Conservation (phyloP, 2,329 filamentous ascomycete genomes). For the Xylariales sp. region DNA sequence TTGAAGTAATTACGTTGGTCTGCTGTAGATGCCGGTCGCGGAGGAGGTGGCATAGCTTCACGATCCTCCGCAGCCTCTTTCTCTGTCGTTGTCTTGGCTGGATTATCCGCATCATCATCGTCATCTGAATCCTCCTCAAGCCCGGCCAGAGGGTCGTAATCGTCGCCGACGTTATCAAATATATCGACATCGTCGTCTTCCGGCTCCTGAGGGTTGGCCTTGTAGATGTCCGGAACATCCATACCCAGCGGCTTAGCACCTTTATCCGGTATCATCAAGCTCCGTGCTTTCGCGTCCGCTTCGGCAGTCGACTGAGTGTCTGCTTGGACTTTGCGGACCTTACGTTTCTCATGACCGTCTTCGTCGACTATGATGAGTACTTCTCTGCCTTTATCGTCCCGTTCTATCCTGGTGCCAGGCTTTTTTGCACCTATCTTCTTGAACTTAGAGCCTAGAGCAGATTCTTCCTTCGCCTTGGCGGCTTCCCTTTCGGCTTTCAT, state of each 20-base stretch:
- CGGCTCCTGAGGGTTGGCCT: slow-evolving; percentile 41
- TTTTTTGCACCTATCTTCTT: slow-evolving; percentile 58
- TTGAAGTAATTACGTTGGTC: slow-evolving; percentile 58
- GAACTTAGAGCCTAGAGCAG: slow-evolving; percentile 54
- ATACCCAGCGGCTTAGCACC: slow-evolving; percentile 56
- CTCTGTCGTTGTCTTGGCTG: slow-evolving; percentile 16
- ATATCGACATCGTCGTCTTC: slow-evolving; percentile 58
- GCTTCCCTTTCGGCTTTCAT: slow-evolving; percentile 59
- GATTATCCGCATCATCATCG: slow-evolving; percentile 18
- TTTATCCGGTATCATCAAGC: slow-evolving; percentile 48
- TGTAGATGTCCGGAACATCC: slow-evolving; percentile 60
- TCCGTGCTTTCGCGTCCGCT: slow-evolving; percentile 31
- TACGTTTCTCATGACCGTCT: slow-evolving; percentile 61
- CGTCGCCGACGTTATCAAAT: slow-evolving; percentile 60
- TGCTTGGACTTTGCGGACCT: slow-evolving; percentile 50
- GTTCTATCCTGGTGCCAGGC: slow-evolving; percentile 54
- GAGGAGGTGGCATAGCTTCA: slow-evolving; percentile 41
- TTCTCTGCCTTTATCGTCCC: slow-evolving; percentile 56
- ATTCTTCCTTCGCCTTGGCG: slow-evolving; percentile 49
- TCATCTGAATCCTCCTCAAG: slow-evolving; percentile 41
- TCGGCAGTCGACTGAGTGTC: slow-evolving; percentile 25
- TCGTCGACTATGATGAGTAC: slow-evolving; percentile 63
- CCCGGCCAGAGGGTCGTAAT: slow-evolving; percentile 63
- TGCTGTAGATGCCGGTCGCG: slow-evolving; percentile 30
- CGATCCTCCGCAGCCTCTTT: slow-evolving; percentile 19